These are phyloP conservation scores for Erodium maritimum DNA, from an alignment of 345 rosid species.

Conservation along the genomic window DNA sequence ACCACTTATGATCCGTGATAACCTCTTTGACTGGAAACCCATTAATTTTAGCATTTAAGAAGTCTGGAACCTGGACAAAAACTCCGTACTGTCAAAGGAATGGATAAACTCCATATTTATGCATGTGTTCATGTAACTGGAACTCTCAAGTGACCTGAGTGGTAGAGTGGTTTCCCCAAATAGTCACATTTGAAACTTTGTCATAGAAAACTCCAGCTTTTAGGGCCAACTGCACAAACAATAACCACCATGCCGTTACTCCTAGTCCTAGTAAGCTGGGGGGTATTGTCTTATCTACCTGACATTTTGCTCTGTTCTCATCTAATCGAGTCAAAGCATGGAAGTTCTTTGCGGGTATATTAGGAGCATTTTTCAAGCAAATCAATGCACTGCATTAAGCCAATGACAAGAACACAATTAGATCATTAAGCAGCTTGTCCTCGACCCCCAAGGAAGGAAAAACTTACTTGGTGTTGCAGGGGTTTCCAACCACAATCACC, in stretches of 20 bases:
- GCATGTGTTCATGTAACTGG: neutral
- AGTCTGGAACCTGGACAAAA: slow-evolving; percentile 73
- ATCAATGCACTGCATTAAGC: slow-evolving; percentile 57
- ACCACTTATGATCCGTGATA: slow-evolving; percentile 83
- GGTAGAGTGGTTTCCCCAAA: slow-evolving; percentile 99
- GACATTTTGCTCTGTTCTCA: slow-evolving; percentile 96
- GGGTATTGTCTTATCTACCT: too few species aligned
- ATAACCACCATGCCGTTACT: neutral
- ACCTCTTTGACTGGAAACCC: slow-evolving; percentile 84
- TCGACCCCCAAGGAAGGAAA: too few species aligned
- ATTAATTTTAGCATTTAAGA: slow-evolving; percentile 76
- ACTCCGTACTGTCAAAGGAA: too few species aligned
- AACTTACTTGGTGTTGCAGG: slow-evolving; percentile 96
- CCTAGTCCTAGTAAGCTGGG: neutral
- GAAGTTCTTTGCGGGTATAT: slow-evolving; percentile 86
- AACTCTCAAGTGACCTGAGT: slow-evolving; percentile 59
- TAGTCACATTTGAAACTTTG: slow-evolving; percentile 86
- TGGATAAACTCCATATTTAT: too few species aligned
- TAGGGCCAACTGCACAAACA: slow-evolving; percentile 63
- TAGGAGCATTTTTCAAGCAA: slow-evolving; percentile 93
- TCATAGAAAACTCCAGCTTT: slow-evolving; percentile 96
- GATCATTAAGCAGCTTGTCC: neutral
- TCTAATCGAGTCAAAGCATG: slow-evolving; percentile 94
- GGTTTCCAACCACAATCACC: slow-evolving; percentile 95
- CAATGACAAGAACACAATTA: neutral